Base-by-base conservation (phyloP, 1,139 yeast genomes). In the Kodamaea sp. region DNA sequence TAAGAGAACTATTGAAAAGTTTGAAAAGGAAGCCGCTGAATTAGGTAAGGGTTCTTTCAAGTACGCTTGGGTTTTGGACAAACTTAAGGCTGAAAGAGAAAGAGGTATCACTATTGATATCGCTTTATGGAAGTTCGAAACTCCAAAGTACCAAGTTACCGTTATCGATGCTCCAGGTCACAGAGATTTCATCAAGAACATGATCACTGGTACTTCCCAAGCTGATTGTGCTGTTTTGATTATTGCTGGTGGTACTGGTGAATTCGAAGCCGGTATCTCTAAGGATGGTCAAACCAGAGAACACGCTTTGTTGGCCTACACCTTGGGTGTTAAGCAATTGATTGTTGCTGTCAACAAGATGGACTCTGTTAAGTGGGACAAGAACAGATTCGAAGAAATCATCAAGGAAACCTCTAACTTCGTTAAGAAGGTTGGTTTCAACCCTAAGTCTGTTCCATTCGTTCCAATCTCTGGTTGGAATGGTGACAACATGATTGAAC, bases 21-120 rank as follows among this genome's bases (percentile, higher is more conserved):
- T 88, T 78, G 96, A 88, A 81, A 87, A 87, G 84, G 96, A 88
- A 78, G 96, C 96, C 69, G 95, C 95, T 68, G 96, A 87, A 78
- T 84, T 87, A 72, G 95, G 95, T 73, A 87, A 86, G 84, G 95
- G 95, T 81, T 87, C 96, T 70, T 87, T 87, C 94, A 87, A 87
- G 82, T 87, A 87, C 90, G 95, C 95, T 68, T 87, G 95, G 95
- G 96, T 87, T 64, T 79, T 87, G 67, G 96, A 87, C 80, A 87
- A 87, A 76, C 78, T 87, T 65, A 86, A 86, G 88, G 94, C 95
- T 67, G 95, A 86, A 79, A 84, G 95, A 78, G 95, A 86, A 77
- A 86, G 95, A 81, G 95, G 95, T 86, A 86, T 86, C 85, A 85
- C 95, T 70, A 85, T 86, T 63, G 95, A 85, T 73, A 85, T 85